Evolutionary conservation across 2,329 filamentous ascomycete species (phyloP).

Genomic region (Neonectria coccinea): DNA sequence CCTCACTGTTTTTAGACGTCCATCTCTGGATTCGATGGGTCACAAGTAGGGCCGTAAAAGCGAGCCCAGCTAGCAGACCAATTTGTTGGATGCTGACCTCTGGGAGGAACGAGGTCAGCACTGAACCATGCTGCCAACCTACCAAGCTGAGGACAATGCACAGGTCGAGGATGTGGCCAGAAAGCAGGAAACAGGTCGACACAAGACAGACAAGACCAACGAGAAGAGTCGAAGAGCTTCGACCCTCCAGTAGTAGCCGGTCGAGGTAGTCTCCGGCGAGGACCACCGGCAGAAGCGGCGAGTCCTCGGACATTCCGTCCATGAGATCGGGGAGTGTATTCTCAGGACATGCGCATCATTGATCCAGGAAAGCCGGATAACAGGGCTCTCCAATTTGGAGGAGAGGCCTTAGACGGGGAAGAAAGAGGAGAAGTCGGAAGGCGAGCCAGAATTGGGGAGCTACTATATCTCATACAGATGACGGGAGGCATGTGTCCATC

Average conservation of each 20-base stretch:
- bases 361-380: constrained; percentile 7
- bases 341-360: constrained; percentile 31
- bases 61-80: constrained; percentile 8
- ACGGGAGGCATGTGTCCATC: constrained; percentile 42
- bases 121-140: constrained; percentile 31
- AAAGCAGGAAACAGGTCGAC: constrained; percentile 35
- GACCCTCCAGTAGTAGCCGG: constrained; percentile 20
- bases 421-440: constrained; percentile 14
- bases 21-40: constrained; percentile 6
- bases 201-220: constrained; percentile 6
- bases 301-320: constrained; percentile 45
- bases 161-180: constrained; percentile 43
- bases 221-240: not conserved
- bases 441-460: constrained; percentile 9
- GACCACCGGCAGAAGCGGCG: constrained; percentile 38
- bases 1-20: not conserved
- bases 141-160: constrained; percentile 41
- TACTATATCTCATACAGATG: constrained; percentile 15
- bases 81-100: constrained; percentile 19
- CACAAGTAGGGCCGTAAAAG: not conserved
- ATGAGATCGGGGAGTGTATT: constrained; percentile 31
- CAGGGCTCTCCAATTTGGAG: not conserved
- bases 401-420: constrained; percentile 11
- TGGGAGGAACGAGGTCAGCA: constrained; percentile 12
- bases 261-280: constrained; percentile 39